Conservation (phyloP, 2,329 filamentous ascomycete genomes). For the Capronia coronata region DNA sequence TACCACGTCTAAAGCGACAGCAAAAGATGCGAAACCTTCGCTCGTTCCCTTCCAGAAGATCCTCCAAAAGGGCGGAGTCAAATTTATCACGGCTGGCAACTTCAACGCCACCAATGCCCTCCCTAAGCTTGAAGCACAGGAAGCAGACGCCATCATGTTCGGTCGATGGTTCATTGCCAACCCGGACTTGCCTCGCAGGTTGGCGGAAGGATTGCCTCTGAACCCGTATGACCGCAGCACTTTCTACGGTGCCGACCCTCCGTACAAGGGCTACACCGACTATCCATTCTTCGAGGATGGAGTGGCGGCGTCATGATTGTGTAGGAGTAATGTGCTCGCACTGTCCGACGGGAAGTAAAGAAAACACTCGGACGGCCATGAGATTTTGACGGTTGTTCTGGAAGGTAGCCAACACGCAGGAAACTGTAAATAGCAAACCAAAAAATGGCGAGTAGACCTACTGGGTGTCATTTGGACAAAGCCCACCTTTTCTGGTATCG, state of each 20-base stretch:
- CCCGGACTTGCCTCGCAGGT: constrained; percentile 43
- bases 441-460: too few species aligned
- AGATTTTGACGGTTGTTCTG: too few species aligned
- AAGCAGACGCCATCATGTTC: constrained; percentile 45
- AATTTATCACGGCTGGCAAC: constrained; percentile 44
- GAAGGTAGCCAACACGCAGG: too few species aligned
- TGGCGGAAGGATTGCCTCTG: constrained; percentile 32
- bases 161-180: constrained; percentile 47
- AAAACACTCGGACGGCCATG: too few species aligned
- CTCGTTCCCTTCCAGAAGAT: constrained; percentile 40
- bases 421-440: too few species aligned
- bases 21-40: constrained; percentile 27
- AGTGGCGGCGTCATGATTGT: not conserved
- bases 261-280: constrained; percentile 20
- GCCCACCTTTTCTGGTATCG: too few species aligned
- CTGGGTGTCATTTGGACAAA: too few species aligned
- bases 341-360: too few species aligned
- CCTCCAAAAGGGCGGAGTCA: constrained; percentile 37
- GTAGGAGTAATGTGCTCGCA: too few species aligned
- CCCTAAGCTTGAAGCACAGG: constrained; percentile 44
- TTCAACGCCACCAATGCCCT: constrained; percentile 49
- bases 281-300: constrained; percentile 30
- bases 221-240: constrained; percentile 12
- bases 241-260: constrained; percentile 22
- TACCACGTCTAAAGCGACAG: constrained; percentile 22